Conservation (phyloP, 2,329 filamentous ascomycete genomes). For the Cladosporium phlei region DNA sequence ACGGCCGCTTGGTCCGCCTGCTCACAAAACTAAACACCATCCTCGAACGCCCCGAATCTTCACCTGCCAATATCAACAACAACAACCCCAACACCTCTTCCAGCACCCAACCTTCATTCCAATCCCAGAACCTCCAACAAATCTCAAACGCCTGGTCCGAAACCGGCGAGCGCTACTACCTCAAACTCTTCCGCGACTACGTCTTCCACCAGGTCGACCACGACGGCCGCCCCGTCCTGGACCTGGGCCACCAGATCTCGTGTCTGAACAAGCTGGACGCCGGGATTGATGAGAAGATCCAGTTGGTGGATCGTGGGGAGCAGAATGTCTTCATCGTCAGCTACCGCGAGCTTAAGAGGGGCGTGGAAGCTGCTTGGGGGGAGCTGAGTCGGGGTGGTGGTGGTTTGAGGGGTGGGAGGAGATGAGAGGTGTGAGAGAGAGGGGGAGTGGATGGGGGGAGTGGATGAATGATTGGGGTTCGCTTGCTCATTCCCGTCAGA, state of each 20-base stretch:
- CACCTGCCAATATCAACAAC: slow-evolving; percentile 43
- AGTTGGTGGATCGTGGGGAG: slow-evolving; percentile 82
- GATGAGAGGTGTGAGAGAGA: background rate
- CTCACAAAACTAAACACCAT: slow-evolving; percentile 79
- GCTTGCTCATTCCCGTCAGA: no score
- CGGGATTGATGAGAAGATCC: slow-evolving; percentile 79
- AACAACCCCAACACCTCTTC: no score
- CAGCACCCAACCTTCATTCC: no score
- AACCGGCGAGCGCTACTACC: slow-evolving; percentile 82
- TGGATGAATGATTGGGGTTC: no score
- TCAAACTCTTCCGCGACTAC: slow-evolving; percentile 94
- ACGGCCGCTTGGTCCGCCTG: slow-evolving; percentile 76
- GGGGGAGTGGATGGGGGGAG: no score
- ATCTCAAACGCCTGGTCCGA: slow-evolving; percentile 65
- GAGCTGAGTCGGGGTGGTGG: slow-evolving; percentile 40
- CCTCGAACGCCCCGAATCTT: slow-evolving; percentile 80
- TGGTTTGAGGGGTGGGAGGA: slow-evolving; percentile 3
- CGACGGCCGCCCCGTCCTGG: slow-evolving; percentile 74
- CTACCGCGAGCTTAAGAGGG: slow-evolving; percentile 79
- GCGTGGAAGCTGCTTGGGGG: slow-evolving; percentile 57
- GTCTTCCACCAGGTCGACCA: slow-evolving; percentile 94
- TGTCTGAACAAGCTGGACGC: slow-evolving; percentile 91
- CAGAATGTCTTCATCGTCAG: slow-evolving; percentile 83
- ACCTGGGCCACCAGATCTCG: slow-evolving; percentile 80
- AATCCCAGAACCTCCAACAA: slow-evolving; percentile 30